Conservation (phyloP, 768 basidiomycete species). For the Boletus edulis region DNA sequence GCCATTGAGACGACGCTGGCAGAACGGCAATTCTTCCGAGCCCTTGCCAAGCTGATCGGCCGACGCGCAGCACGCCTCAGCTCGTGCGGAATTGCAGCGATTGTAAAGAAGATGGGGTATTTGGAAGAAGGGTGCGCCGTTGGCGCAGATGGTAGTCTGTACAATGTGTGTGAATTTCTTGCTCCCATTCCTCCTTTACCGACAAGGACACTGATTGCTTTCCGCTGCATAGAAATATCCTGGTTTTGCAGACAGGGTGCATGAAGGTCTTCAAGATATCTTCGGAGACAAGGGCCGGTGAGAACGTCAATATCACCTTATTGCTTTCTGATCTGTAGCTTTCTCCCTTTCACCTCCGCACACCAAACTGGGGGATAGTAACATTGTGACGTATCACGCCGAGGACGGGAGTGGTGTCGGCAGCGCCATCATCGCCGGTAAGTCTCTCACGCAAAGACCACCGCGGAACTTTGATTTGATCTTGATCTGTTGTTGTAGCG, state of each 20-base stretch:
- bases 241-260: slow-evolving; percentile 88
- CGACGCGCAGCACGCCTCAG: slow-evolving; percentile 87
- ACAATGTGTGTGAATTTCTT: slow-evolving; percentile 61
- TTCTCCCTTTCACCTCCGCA: slow-evolving; percentile 38
- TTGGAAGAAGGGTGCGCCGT: slow-evolving; percentile 88
- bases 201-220: not conserved
- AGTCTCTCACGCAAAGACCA: slow-evolving; percentile 18
- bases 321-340: not conserved
- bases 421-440: slow-evolving; percentile 91
- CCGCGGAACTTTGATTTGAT: not conserved
- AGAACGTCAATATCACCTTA: slow-evolving; percentile 27
- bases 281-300: slow-evolving; percentile 95
- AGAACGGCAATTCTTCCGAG: slow-evolving; percentile 96
- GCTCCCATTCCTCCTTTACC: not conserved
- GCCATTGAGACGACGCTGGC: slow-evolving; percentile 93
- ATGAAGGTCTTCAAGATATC: slow-evolving; percentile 89
- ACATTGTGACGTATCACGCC: slow-evolving; percentile 37
- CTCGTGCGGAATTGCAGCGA: slow-evolving; percentile 94
- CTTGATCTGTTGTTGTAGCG: slow-evolving; percentile 42
- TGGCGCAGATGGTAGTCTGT: slow-evolving; percentile 92
- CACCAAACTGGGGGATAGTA: slow-evolving; percentile 59
- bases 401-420: slow-evolving; percentile 81
- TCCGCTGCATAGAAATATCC: slow-evolving; percentile 84
- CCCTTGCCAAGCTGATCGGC: slow-evolving; percentile 86
- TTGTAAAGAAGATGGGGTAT: slow-evolving; percentile 93